Evolutionary conservation across 139 green algal species (phyloP).

Genomic region (Trebouxia sp.): DNA sequence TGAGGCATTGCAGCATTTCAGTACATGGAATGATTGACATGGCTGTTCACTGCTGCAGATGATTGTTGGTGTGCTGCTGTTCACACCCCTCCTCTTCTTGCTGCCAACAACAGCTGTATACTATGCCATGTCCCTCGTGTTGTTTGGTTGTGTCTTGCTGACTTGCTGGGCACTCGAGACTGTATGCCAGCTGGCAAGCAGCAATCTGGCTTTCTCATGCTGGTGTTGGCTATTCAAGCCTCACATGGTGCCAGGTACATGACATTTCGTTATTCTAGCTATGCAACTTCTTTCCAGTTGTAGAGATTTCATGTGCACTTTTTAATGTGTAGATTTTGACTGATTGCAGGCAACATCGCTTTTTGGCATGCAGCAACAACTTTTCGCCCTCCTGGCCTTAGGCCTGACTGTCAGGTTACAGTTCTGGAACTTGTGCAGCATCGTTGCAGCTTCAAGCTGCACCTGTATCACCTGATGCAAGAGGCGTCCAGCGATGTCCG

Average conservation of each 20-base stretch:
- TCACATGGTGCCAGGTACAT: constrained; percentile 6
- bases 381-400: no score
- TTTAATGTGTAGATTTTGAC: neutral
- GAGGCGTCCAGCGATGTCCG: no score
- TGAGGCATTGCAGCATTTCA: neutral
- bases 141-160: constrained; percentile 1
- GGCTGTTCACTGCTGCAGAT: constrained; percentile 1
- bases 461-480: no score
- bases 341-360: neutral
- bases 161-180: neutral
- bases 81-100: constrained; percentile 25
- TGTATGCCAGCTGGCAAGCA: neutral
- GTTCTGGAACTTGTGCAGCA: neutral
- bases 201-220: neutral
- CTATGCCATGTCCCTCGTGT: neutral
- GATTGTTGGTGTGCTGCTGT: constrained; percentile 28
- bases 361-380: no score
- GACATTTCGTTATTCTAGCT: neutral
- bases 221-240: constrained; percentile 18
- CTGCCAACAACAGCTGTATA: constrained; percentile 27
- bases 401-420: neutral
- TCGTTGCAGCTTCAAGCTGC: neutral
- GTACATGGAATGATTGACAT: neutral
- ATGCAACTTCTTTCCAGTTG: neutral
- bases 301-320: no score